These are phyloP conservation scores for Podaxis sp. DNA, from an alignment of 768 basidiomycete genomes.

Conservation along the genomic window DNA sequence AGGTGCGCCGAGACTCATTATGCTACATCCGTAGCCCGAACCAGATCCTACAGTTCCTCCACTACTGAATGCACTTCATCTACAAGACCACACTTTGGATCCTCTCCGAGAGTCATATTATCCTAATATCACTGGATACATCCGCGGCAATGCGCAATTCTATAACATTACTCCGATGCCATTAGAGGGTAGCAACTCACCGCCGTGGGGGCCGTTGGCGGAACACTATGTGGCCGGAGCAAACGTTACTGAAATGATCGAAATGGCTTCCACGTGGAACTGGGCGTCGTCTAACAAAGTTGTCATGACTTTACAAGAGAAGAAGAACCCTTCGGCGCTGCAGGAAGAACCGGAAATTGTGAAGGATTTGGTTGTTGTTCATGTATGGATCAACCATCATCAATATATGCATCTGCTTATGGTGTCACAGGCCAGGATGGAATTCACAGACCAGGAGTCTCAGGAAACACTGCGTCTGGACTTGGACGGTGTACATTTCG, in stretches of 20 bases:
- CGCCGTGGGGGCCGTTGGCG: constrained; percentile 51
- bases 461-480: constrained; percentile 64
- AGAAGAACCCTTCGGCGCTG: constrained; percentile 37
- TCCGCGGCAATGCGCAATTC: constrained; percentile 59
- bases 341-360: constrained; percentile 31
- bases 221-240: constrained; percentile 45
- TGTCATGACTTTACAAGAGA: constrained; percentile 66
- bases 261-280: constrained; percentile 60
- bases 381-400: constrained; percentile 42
- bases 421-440: constrained; percentile 60
- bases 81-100: constrained; percentile 43
- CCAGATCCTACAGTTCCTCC: constrained; percentile 40
- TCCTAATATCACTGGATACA: constrained; percentile 75
- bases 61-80: constrained; percentile 48
- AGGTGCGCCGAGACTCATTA: constrained; percentile 5
- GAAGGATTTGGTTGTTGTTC: constrained; percentile 55
- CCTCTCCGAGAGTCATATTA: constrained; percentile 58
- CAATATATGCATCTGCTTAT: constrained; percentile 2
- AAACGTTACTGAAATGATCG: constrained; percentile 49
- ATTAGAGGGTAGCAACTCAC: constrained; percentile 34
- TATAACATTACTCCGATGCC: constrained; percentile 61
- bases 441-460: constrained; percentile 52
- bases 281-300: constrained; percentile 66
- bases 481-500: constrained; percentile 76
- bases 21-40: constrained; percentile 38